Percentiles rank a stretch among this genome's conserved stretches.
Evolutionary conservation across 805 yeast species (phyloP).

Genomic region (Saccharomycopsis sp.): DNA sequence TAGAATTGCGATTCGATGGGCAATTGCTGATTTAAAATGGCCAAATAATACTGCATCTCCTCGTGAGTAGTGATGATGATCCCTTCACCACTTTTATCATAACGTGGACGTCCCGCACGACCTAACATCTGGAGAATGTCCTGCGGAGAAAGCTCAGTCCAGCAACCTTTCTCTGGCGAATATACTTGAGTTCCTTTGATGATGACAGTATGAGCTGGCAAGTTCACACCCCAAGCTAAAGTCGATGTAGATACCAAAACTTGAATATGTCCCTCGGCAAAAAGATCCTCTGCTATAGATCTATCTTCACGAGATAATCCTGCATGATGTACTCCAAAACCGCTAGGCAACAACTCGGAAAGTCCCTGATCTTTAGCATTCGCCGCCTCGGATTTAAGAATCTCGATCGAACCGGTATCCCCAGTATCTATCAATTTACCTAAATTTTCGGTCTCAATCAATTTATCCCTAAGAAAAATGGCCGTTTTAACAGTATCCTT

Average conservation of each 20-base stretch:
- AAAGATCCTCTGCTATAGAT: slow-evolving; percentile 71
- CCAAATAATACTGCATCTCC: slow-evolving; percentile 82
- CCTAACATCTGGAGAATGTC: slow-evolving; percentile 97
- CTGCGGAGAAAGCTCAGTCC: slow-evolving; percentile 92
- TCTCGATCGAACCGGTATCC: slow-evolving; percentile 53
- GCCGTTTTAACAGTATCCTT: slow-evolving; percentile 89
- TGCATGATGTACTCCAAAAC: slow-evolving; percentile 90
- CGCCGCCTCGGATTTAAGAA: slow-evolving; percentile 58
- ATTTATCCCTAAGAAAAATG: slow-evolving; percentile 55
- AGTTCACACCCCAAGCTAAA: slow-evolving; percentile 94
- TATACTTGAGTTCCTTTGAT: slow-evolving; percentile 92
- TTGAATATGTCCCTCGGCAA: slow-evolving; percentile 81
- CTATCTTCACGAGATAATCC: slow-evolving; percentile 73
- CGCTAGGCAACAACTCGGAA: slow-evolving; percentile 54
- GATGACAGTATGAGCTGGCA: slow-evolving; percentile 92
- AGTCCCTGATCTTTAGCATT: slow-evolving; percentile 46
- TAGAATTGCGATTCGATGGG: slow-evolving; percentile 89
- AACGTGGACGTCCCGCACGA: slow-evolving; percentile 95
- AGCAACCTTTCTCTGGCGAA: slow-evolving; percentile 80
- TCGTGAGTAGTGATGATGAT: slow-evolving; percentile 82
- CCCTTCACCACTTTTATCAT: slow-evolving; percentile 90
- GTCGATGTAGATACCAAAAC: slow-evolving; percentile 89
- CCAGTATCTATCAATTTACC: slow-evolving; percentile 37
- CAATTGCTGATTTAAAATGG: slow-evolving; percentile 82
- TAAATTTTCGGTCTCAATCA: slow-evolving; percentile 48